phyloP scores from a whole-genome alignment of 345 rosid genomes.

The Citrus cavaleriei region DNA sequence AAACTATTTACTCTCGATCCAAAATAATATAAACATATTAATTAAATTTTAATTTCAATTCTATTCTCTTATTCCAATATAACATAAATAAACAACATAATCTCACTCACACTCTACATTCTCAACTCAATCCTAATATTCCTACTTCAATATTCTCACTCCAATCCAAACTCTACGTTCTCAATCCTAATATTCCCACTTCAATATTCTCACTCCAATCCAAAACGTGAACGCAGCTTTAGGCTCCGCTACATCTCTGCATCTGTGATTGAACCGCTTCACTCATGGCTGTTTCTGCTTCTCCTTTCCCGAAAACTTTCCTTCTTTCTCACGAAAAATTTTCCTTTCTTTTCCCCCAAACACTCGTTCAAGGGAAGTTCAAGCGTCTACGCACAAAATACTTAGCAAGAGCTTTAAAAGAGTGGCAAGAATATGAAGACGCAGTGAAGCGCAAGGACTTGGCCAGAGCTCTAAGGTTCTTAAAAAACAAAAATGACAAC shows the following conservation, averaged over 20 bases:
- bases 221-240: no score
- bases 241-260: background rate
- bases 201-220: no score
- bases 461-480: slow-evolving; percentile 70
- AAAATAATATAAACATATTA: no score
- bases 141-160: no score
- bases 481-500: slow-evolving; percentile 30
- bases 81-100: no score
- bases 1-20: no score
- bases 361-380: background rate
- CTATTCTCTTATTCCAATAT: no score
- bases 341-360: slow-evolving; percentile 10
- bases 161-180: no score
- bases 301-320: background rate
- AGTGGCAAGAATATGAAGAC: slow-evolving; percentile 86
- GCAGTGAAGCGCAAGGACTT: slow-evolving; percentile 87
- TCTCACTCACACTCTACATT: no score
- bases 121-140: no score
- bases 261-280: rapidly evolving
- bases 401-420: slow-evolving; percentile 46
- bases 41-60: no score
- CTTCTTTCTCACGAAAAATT: background rate
- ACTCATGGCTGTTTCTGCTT: background rate
- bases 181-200: no score
- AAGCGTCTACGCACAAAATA: background rate